Percentiles rank a stretch among this genome's conserved stretches.
These are phyloP conservation scores for Mycena albidolilacea DNA, from an alignment of 768 basidiomycete species.

Conservation along the genomic window DNA sequence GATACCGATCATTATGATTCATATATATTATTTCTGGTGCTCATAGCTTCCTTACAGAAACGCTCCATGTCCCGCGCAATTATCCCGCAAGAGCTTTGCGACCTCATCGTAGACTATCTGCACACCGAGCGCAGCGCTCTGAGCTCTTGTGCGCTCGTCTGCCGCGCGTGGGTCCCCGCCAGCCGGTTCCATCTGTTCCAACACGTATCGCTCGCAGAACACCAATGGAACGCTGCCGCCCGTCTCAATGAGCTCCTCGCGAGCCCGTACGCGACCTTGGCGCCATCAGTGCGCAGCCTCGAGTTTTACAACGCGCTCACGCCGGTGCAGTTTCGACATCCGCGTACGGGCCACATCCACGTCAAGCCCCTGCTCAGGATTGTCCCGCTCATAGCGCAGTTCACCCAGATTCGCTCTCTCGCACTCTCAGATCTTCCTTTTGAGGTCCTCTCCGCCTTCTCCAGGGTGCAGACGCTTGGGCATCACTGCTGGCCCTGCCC, in stretches of 20 bases:
- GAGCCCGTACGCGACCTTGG: slow-evolving; percentile 27
- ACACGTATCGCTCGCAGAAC: slow-evolving; percentile 14
- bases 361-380: slow-evolving; percentile 21
- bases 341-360: slow-evolving; percentile 9
- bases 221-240: slow-evolving; percentile 8
- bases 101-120: slow-evolving; percentile 36
- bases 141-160: slow-evolving; percentile 32
- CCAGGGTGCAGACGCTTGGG: slow-evolving; percentile 16
- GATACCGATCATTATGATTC: no score
- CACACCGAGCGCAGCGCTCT: slow-evolving; percentile 22
- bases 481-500: slow-evolving; percentile 24
- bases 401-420: slow-evolving; percentile 24
- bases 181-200: slow-evolving; percentile 37
- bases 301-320: slow-evolving; percentile 17
- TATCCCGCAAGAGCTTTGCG: slow-evolving; percentile 33
- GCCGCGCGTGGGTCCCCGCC: slow-evolving; percentile 33
- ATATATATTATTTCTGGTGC: background rate
- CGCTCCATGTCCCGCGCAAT: slow-evolving; percentile 3
- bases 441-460: slow-evolving; percentile 22
- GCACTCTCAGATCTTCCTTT: slow-evolving; percentile 33
- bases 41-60: slow-evolving; percentile 9
- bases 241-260: slow-evolving; percentile 32
- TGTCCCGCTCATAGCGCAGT: slow-evolving; percentile 18
- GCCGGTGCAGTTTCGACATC: slow-evolving; percentile 14
- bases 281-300: slow-evolving; percentile 24